Evolutionary conservation across 371 early-diverging fungal genomes (phyloP), one percentile per base, ranked within the genome.

Genomic region (Conidiobolus coronatus): DNA sequence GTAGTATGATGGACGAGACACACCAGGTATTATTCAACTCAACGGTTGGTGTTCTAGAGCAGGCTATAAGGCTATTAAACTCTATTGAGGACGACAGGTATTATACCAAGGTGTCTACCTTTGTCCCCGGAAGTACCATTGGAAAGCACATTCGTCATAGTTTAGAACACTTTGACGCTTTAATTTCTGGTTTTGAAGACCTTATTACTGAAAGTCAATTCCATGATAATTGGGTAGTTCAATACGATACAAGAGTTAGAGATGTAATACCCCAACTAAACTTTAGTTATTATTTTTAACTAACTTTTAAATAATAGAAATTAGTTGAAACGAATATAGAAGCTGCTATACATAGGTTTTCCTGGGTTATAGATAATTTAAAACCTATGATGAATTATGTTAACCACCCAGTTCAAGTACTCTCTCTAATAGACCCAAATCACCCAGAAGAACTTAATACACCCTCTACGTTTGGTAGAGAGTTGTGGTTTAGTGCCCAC

Each of bases 401-500:
- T 7, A 35, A 34, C 8, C 36, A 36, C 2, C 35, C 46, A 14
- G 44, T 53, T 7, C 40, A 42, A 39, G 4, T 53, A 12, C 18
- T 19, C 4, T 42, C 48, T n/a, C 34, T 42, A 2, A 34, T 54
- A 19, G 43, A 50, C 24, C 36, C 47, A 9, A 20, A 23, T 13
- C 39, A 34, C 19, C 11, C 14, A 36, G 13, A 36, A 34, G 13
- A 18, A 13, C n/a, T 48, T 2, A 4, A 29, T 9, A 42, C 54
- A 18, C 39, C 22, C 17, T 51, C 55, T 8, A 60, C 52, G 9
- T 51, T 51, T 17, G 57, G 58, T 4, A 42, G 60, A 21, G 63
- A 63, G 53, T 48, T 63, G 22, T 63, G 63, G 63, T 58, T 60
- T 44, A 53, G 57, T 38, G 37, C 42, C 45, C 57, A 48, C 46